Evolutionary conservation across 208 protist species (phyloP).

Genomic region (Leishmania gerbilli): DNA sequence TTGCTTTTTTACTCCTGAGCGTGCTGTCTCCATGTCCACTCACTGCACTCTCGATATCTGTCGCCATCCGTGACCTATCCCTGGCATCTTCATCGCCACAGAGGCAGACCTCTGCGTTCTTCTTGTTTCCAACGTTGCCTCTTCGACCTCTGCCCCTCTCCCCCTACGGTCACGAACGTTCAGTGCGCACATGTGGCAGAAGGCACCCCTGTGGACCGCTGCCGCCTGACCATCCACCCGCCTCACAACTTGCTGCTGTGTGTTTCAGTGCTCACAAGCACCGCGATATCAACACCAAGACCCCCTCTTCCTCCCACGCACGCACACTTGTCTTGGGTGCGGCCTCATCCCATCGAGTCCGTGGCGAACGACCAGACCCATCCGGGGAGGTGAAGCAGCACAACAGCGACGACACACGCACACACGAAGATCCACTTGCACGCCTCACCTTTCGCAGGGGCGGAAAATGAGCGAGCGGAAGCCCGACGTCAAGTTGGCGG

Average conservation of each 20-base stretch:
- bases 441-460: neutral
- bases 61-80: neutral
- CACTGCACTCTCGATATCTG: neutral
- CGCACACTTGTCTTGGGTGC: neutral
- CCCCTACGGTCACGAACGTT: too few relatives aligned
- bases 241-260: neutral
- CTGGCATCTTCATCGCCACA: neutral
- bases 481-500: conserved; percentile 91
- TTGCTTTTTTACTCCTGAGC: neutral
- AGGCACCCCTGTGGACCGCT: neutral
- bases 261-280: neutral
- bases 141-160: neutral
- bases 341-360: neutral
- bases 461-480: conserved; percentile 80
- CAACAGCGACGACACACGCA: neutral
- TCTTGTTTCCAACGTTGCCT: neutral
- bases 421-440: neutral
- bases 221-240: neutral
- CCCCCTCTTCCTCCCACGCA: neutral
- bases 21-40: neutral
- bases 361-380: neutral
- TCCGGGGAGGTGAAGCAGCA: neutral
- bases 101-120: neutral
- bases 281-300: neutral
- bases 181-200: neutral